Percentiles rank a stretch among this genome's conserved stretches.
phyloP scores from a whole-genome alignment of 169 alveolate genomes.

The Plasmodium reichenowi region DNA sequence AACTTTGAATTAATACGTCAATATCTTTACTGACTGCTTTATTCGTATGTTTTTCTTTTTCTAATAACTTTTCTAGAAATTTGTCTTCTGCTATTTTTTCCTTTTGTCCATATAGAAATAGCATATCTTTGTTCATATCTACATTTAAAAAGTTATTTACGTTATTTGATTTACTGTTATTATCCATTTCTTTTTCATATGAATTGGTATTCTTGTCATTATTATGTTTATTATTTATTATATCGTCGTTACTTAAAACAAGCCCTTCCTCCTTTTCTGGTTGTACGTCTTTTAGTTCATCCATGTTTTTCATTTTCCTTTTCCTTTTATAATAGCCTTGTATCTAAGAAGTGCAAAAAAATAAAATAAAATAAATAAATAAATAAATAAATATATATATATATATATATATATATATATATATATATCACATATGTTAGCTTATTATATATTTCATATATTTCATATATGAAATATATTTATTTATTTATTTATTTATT shows the following conservation, averaged over 20 bases:
- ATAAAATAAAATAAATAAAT: not conserved
- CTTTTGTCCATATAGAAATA: slow-evolving; percentile 33
- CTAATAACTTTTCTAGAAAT: slow-evolving; percentile 42
- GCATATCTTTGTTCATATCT: slow-evolving; percentile 22
- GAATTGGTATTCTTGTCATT: not conserved
- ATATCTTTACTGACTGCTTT: slow-evolving; percentile 42
- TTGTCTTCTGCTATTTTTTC: slow-evolving; percentile 17
- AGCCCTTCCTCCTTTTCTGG: slow-evolving; percentile 16
- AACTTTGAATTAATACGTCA: slow-evolving; percentile 32
- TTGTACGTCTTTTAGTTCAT: slow-evolving; percentile 25
- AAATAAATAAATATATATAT: no score
- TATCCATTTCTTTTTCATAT: not conserved
- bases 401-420: no score
- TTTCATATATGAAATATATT: not conserved
- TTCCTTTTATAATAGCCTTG: slow-evolving; percentile 71
- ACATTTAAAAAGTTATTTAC: slow-evolving; percentile 2
- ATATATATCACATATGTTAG: no score
- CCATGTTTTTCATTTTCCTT: slow-evolving; percentile 23
- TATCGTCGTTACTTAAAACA: slow-evolving; percentile 18
- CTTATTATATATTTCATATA: no score
- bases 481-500: not conserved
- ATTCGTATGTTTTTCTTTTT: slow-evolving; percentile 33
- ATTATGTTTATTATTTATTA: not conserved
- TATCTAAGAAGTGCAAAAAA: slow-evolving; percentile 19
- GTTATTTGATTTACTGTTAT: not conserved